phyloP scores from a whole-genome alignment of 768 basidiomycete species.

The Auricularia auricula-judae region DNA sequence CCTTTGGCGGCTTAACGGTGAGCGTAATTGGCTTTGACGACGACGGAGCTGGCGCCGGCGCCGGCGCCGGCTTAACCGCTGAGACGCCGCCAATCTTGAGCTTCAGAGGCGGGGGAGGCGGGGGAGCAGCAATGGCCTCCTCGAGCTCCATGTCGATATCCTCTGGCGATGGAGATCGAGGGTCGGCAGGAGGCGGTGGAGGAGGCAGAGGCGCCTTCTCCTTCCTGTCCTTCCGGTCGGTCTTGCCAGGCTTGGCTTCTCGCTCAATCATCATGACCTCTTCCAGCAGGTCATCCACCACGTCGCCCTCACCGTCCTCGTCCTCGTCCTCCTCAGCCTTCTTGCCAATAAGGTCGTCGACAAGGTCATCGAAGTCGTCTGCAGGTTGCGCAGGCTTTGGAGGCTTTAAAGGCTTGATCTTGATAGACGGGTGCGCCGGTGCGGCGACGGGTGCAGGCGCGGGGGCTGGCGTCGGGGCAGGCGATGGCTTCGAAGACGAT shows the following conservation, averaged over 20 bases:
- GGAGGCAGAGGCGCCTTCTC: constrained; percentile 26
- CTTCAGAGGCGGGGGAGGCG: background rate
- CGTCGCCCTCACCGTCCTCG: constrained; percentile 9
- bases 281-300: constrained; percentile 28
- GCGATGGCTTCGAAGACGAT: constrained; percentile 8
- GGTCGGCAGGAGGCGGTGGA: constrained; percentile 7
- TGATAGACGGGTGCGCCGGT: constrained; percentile 45
- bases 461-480: constrained; percentile 11
- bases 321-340: constrained; percentile 37
- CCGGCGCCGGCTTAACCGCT: constrained; percentile 12
- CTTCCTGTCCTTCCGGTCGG: constrained; percentile 28
- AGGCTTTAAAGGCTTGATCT: constrained; percentile 41
- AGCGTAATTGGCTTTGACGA: constrained; percentile 15
- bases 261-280: constrained; percentile 1
- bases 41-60: constrained; percentile 30
- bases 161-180: background rate
- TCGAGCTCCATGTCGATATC: constrained; percentile 4
- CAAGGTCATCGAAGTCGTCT: constrained; percentile 71
- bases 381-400: constrained; percentile 40
- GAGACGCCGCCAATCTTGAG: background rate
- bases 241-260: constrained; percentile 47
- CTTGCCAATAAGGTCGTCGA: constrained; percentile 70
- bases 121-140: constrained; percentile 1
- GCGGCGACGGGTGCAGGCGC: constrained; percentile 24
- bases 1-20: constrained; percentile 2